Conservation (phyloP, 352 stramenopile species). For the Phytopythium ostracodes region DNA sequence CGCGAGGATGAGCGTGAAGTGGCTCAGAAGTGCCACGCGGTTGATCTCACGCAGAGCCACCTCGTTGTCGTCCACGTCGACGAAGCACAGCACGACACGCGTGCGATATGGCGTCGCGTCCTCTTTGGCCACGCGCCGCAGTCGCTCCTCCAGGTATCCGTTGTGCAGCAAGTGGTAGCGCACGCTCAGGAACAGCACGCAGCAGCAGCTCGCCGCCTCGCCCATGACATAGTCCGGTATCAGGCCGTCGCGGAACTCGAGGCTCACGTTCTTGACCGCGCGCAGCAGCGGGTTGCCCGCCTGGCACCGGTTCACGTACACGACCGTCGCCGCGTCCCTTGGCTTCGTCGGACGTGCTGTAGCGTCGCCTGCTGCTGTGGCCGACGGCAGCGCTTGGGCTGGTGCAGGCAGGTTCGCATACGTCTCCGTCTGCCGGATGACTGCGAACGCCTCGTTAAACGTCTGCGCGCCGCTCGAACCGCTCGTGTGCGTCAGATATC, state of each 20-base stretch:
- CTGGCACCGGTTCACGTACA: conserved; percentile 84
- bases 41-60: conserved; percentile 92
- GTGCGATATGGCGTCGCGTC: conserved; percentile 75
- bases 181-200: conserved; percentile 90
- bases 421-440: conserved; percentile 50
- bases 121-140: conserved; percentile 86
- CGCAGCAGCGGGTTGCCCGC: conserved; percentile 93
- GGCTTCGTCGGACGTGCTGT: conserved; percentile 10
- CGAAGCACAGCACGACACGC: conserved; percentile 91
- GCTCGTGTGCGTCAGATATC: conserved; percentile 35
- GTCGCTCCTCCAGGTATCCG: conserved; percentile 89
- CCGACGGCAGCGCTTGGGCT: not conserved
- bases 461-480: conserved; percentile 16
- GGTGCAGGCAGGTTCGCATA: conserved; percentile 29
- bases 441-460: conserved; percentile 58
- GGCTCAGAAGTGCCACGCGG: conserved; percentile 85
- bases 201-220: conserved; percentile 59
- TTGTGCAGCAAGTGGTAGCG: conserved; percentile 87
- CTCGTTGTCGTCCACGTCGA: conserved; percentile 96
- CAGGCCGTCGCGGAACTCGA: conserved; percentile 88
- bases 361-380: conserved; percentile 1
- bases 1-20: conserved; percentile 92
- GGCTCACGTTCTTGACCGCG: conserved; percentile 91
- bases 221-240: conserved; percentile 94
- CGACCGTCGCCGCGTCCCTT: conserved; percentile 48